Conservation (phyloP, 345 rosid species). For the Salix koriyanagi region DNA sequence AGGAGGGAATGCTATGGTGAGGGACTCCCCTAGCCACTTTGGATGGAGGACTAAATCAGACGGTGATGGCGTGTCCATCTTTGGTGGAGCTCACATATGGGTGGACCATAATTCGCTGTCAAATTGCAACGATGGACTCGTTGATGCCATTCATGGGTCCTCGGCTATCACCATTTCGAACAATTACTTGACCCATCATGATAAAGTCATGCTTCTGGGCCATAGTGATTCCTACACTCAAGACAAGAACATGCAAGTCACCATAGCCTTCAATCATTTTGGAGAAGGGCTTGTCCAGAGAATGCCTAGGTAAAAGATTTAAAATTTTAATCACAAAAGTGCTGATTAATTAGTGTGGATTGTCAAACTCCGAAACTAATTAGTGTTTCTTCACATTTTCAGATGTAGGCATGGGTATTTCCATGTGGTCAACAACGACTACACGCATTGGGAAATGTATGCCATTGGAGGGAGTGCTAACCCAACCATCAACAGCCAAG, state of each 20-base stretch:
- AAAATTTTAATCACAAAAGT: no score
- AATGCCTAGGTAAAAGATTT: conserved; percentile 23
- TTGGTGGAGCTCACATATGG: conserved; percentile 27
- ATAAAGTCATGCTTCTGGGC: conserved; percentile 29
- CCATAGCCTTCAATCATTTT: conserved; percentile 31
- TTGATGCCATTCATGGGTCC: conserved; percentile 30
- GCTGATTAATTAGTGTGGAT: neutral
- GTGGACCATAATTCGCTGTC: conserved; percentile 25
- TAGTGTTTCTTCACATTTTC: neutral
- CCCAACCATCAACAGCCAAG: conserved; percentile 29
- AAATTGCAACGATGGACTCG: conserved; percentile 19
- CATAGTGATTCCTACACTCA: conserved; percentile 26
- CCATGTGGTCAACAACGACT: conserved; percentile 34
- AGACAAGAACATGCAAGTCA: conserved; percentile 33
- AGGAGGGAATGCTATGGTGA: conserved; percentile 28
- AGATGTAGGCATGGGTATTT: conserved; percentile 30
- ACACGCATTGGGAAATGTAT: conserved; percentile 33
- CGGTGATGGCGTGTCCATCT: conserved; percentile 31
- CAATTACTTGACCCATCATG: conserved; percentile 33
- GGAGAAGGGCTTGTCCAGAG: conserved; percentile 32
- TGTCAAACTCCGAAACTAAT: neutral
- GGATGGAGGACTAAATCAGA: conserved; percentile 34
- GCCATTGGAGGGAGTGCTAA: conserved; percentile 31
- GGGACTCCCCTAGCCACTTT: conserved; percentile 28
- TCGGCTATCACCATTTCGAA: conserved; percentile 26